These are phyloP conservation scores for Fraxinus xanthoxyloides DNA, from an alignment of 305 asterid genomes.

Conservation along the genomic window DNA sequence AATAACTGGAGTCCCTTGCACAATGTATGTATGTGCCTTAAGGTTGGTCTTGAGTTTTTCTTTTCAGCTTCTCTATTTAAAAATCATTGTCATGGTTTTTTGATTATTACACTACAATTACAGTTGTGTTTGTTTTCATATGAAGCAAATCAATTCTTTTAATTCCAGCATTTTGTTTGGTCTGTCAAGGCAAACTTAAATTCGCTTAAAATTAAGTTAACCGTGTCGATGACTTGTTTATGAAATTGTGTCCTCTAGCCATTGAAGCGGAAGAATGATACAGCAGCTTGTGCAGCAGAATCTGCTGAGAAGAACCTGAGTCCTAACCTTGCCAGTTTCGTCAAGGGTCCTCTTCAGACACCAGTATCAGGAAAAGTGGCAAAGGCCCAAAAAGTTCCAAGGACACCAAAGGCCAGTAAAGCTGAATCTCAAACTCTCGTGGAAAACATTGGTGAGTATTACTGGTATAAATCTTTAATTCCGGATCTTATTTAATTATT, in stretches of 20 bases:
- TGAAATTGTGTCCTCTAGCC: conserved; percentile 42
- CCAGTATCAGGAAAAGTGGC: conserved; percentile 73
- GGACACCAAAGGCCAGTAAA: conserved; percentile 64
- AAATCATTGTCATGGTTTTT: neutral
- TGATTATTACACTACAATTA: neutral
- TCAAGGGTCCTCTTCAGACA: conserved; percentile 44
- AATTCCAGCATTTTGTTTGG: neutral
- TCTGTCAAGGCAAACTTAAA: neutral
- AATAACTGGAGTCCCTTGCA: neutral
- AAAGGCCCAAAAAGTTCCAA: conserved; percentile 63
- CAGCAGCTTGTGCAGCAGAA: conserved; percentile 43
- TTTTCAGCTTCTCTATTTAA: neutral
- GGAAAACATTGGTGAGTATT: conserved; percentile 62
- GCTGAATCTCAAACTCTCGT: conserved; percentile 35
- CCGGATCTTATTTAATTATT: neutral
- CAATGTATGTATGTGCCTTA: neutral
- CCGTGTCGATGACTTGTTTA: conserved; percentile 17
- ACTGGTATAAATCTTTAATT: conserved; percentile 2
- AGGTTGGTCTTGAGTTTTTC: neutral
- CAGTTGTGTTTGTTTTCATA: neutral
- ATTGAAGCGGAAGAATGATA: conserved; percentile 63
- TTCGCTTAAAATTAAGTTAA: neutral
- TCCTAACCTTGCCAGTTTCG: conserved; percentile 33
- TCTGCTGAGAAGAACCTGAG: conserved; percentile 25
- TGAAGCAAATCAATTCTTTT: conserved; percentile 6